Evolutionary conservation across 495 filamentous ascomycete genomes (phyloP).

Genomic region (Aspergillus coremiiformis): DNA sequence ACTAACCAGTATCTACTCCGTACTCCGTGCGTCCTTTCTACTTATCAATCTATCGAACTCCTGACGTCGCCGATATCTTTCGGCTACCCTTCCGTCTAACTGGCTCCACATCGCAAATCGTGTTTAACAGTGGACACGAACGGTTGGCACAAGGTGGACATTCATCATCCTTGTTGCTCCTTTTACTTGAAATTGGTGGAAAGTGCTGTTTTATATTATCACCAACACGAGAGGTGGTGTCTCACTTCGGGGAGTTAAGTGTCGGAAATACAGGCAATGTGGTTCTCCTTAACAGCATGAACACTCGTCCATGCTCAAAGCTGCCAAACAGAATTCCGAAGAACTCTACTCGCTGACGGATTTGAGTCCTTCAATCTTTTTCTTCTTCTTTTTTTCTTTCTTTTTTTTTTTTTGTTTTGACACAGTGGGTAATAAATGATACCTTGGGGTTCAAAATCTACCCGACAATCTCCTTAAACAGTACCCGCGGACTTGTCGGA

Average conservation of each 20-base stretch:
- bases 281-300: constrained; percentile 9
- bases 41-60: neutral
- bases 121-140: neutral
- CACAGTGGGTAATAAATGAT: neutral
- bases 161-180: neutral
- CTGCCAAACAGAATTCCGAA: neutral
- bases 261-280: neutral
- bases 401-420: neutral
- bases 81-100: neutral
- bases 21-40: too few species aligned
- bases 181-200: neutral
- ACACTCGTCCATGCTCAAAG: constrained; percentile 1
- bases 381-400: too few species aligned
- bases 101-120: neutral
- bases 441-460: neutral
- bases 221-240: neutral
- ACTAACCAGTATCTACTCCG: neutral
- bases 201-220: neutral
- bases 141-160: neutral
- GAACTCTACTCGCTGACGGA: neutral
- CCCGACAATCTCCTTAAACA: neutral
- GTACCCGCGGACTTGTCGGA: constrained; percentile 2
- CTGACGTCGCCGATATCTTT: neutral
- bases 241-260: neutral
- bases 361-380: too few species aligned